A percentile compares a stretch with the other conserved stretches of the same genome.
Evolutionary conservation across 805 yeast genomes (phyloP).

Genomic region (Sugiyamaella boreocaroliniensis): DNA sequence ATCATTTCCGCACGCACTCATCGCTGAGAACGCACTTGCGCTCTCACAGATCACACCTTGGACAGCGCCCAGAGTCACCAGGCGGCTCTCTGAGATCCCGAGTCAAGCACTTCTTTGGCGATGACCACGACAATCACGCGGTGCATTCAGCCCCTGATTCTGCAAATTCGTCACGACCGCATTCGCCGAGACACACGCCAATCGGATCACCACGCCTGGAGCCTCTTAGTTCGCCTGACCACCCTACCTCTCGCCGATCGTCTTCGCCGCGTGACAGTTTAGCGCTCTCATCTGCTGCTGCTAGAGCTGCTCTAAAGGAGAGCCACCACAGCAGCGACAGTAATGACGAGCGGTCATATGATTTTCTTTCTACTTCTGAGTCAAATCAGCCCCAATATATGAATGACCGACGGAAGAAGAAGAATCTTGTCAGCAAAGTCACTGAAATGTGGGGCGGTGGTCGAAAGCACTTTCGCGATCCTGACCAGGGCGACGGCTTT

Average conservation of each 20-base stretch:
- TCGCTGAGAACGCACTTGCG: not conserved
- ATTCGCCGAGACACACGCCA: conserved; percentile 1
- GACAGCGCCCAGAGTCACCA: not conserved
- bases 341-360: conserved; percentile 13
- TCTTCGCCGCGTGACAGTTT: not conserved
- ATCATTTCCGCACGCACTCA: not conserved
- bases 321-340: conserved; percentile 1
- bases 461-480: conserved; percentile 51
- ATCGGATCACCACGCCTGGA: conserved; percentile 5
- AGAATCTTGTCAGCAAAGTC: conserved; percentile 30
- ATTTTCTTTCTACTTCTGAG: conserved; percentile 12
- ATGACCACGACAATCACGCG: not conserved
- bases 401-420: conserved; percentile 28
- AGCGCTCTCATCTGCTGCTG: conserved; percentile 7
- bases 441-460: conserved; percentile 51
- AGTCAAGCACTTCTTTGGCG: not conserved
- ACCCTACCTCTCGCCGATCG: not conserved
- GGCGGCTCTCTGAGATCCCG: not conserved
- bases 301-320: conserved; percentile 2
- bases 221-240: conserved; percentile 1
- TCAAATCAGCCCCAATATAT: conserved; percentile 11
- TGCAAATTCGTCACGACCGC: not conserved
- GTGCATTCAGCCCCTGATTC: not conserved
- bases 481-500: conserved; percentile 15
- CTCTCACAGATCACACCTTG: not conserved